Evolutionary conservation across 176 grass and related monocot species (phyloP).

Genomic region (Poa annua): DNA sequence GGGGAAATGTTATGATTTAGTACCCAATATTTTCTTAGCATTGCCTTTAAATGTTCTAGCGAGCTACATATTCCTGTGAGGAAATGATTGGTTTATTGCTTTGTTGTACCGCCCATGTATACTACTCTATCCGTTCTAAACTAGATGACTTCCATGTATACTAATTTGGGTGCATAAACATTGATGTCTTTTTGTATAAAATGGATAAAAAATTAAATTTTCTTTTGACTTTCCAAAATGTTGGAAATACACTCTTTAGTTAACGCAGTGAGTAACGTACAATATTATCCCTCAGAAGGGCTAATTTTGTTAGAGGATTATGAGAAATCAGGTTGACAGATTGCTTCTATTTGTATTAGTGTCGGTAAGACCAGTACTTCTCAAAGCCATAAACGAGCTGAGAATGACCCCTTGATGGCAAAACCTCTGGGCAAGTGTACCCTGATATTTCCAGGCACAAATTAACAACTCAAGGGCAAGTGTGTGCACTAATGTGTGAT

Average conservation of each 20-base stretch:
- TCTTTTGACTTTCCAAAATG: too few relatives aligned
- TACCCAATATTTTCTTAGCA: neutral
- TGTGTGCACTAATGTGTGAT: neutral
- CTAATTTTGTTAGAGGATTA: neutral
- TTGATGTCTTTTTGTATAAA: too few relatives aligned
- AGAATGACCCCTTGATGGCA: neutral
- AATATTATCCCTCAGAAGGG: too few relatives aligned
- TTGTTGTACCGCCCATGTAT: neutral
- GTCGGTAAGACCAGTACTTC: neutral
- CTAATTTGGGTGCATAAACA: too few relatives aligned
- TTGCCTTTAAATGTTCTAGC: neutral
- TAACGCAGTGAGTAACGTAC: too few relatives aligned
- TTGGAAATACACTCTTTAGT: too few relatives aligned
- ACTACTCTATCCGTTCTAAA: too few relatives aligned
- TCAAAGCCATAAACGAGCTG: neutral
- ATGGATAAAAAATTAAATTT: too few relatives aligned
- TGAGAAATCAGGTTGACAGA: neutral
- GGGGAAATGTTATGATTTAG: neutral
- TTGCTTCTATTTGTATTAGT: too few relatives aligned
- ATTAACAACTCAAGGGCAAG: neutral
- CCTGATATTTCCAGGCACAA: neutral
- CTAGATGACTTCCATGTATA: too few relatives aligned
- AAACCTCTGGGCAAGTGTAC: slow-evolving; percentile 4
- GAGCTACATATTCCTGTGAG: neutral
- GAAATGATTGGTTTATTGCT: neutral